Percentiles rank a stretch among this genome's conserved stretches.
These are phyloP conservation scores for Pseudofabraea citricarpa DNA, from an alignment of 2,329 filamentous ascomycete genomes.

Conservation along the genomic window DNA sequence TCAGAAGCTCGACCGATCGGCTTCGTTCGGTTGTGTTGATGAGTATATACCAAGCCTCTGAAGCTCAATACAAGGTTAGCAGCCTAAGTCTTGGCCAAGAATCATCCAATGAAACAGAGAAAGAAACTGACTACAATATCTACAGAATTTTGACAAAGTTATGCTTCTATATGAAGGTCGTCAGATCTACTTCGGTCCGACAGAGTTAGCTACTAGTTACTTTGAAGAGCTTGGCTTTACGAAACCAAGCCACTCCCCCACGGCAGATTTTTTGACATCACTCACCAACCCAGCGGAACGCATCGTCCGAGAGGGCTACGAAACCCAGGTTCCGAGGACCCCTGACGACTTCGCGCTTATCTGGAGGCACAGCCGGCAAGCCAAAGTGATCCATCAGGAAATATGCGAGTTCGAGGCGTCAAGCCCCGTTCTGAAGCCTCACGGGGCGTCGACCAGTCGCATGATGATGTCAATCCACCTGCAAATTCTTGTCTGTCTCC, in stretches of 20 bases:
- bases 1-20: constrained; percentile 60
- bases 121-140: too few species aligned
- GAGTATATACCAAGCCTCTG: constrained; percentile 66
- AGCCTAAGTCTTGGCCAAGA: too few species aligned
- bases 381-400: background rate
- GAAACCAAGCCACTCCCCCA: constrained; percentile 52
- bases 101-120: too few species aligned
- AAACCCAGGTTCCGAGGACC: constrained; percentile 48
- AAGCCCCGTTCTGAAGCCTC: background rate
- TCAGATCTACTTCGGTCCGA: constrained; percentile 66
- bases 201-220: constrained; percentile 57
- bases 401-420: background rate
- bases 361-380: background rate
- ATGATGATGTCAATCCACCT: constrained; percentile 22
- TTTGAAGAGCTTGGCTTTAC: constrained; percentile 65
- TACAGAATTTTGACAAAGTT: constrained; percentile 62
- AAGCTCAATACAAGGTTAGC: too few species aligned
- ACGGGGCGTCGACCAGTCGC: background rate
- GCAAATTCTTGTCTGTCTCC: constrained; percentile 43
- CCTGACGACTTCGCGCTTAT: constrained; percentile 44
- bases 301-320: constrained; percentile 46
- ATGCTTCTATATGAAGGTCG: constrained; percentile 60
- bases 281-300: constrained; percentile 59
- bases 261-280: constrained; percentile 67
- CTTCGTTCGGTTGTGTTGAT: constrained; percentile 55